Conservation (phyloP, 2,329 filamentous ascomycete species). For the Fusarium incarnatum region DNA sequence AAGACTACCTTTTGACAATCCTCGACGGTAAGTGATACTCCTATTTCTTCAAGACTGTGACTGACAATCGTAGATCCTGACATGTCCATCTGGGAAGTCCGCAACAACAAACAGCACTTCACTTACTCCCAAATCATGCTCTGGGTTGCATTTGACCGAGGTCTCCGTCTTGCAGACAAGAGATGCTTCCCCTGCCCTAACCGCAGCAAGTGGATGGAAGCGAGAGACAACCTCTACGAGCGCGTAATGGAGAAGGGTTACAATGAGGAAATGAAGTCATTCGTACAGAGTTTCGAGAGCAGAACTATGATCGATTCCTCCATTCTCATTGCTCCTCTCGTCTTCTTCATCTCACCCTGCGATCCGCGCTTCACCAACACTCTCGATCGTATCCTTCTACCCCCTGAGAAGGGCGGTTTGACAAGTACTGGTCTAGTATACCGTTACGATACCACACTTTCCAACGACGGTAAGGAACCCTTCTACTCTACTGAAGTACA, state of each 20-base stretch:
- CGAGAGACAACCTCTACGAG: slow-evolving; percentile 77
- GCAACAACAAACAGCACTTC: slow-evolving; percentile 80
- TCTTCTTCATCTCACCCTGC: slow-evolving; percentile 83
- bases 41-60: fast-evolving
- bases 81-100: slow-evolving; percentile 88
- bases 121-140: slow-evolving; percentile 87
- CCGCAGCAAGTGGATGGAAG: slow-evolving; percentile 72
- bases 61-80: slow-evolving; percentile 65
- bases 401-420: slow-evolving; percentile 79
- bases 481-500: background rate
- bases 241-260: slow-evolving; percentile 83
- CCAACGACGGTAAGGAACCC: slow-evolving; percentile 71
- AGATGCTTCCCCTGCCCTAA: slow-evolving; percentile 80
- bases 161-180: slow-evolving; percentile 78
- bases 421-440: slow-evolving; percentile 82
- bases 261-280: slow-evolving; percentile 75
- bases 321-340: slow-evolving; percentile 79
- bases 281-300: slow-evolving; percentile 81
- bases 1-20: slow-evolving; percentile 76
- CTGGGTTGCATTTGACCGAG: slow-evolving; percentile 84
- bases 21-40: slow-evolving; percentile 60
- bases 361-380: slow-evolving; percentile 81
- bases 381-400: slow-evolving; percentile 76
- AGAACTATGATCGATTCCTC: slow-evolving; percentile 77
- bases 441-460: slow-evolving; percentile 75